phyloP scores from a whole-genome alignment of 2,329 filamentous ascomycete genomes.

The Botrytis cinerea region DNA sequence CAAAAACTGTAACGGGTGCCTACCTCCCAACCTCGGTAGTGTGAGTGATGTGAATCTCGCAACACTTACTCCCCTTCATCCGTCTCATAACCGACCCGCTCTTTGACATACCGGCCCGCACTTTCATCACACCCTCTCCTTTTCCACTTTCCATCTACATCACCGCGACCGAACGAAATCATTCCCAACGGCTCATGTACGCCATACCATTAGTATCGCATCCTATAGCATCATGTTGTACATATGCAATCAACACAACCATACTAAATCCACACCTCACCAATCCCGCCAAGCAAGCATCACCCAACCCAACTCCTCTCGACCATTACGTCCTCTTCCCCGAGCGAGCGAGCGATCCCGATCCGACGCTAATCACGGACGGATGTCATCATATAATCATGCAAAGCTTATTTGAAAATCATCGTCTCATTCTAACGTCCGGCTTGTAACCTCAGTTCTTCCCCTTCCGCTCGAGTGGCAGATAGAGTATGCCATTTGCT shows the following conservation, averaged over 20 bases:
- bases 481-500: background rate
- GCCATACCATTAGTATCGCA: background rate
- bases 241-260: background rate
- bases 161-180: background rate
- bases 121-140: background rate
- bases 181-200: background rate
- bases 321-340: background rate
- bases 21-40: background rate
- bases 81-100: background rate
- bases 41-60: too few relatives aligned
- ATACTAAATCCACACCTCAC: background rate
- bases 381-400: background rate
- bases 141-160: background rate
- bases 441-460: background rate
- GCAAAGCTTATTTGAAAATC: background rate
- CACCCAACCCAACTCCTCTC: background rate
- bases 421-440: background rate
- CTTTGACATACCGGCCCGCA: background rate
- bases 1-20: background rate
- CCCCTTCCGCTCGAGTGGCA: background rate
- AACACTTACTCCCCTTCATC: background rate
- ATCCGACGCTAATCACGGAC: background rate
- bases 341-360: background rate
- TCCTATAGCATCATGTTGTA: background rate
- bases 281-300: background rate